Conservation (phyloP, 148 eudicot genomes). For the Amaranthus hypochondriacus region DNA sequence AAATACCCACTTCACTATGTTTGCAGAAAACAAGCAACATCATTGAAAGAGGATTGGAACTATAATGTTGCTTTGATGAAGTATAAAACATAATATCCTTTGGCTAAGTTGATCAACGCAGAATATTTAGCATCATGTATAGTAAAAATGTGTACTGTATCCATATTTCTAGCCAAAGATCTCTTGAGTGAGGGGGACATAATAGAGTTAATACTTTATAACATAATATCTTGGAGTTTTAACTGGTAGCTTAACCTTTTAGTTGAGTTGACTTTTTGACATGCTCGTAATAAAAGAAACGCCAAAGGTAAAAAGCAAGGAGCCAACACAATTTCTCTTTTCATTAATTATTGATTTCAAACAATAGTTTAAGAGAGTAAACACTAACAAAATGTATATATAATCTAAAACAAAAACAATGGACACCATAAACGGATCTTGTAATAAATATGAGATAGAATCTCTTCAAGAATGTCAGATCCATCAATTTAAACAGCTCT, state of each 20-base stretch:
- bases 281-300: not conserved
- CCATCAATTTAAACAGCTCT: conserved; percentile 15
- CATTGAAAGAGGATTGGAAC: not conserved
- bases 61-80: no score
- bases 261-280: no score
- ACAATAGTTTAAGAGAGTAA: not conserved
- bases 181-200: no score
- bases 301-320: not conserved
- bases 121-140: no score
- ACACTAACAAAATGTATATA: conserved; percentile 12
- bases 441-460: conserved; percentile 11
- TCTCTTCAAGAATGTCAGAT: conserved; percentile 1
- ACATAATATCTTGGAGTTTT: no score
- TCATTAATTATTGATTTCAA: conserved; percentile 9
- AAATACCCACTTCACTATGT: conserved; percentile 11
- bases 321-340: not conserved
- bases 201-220: no score
- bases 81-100: no score
- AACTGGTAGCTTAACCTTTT: no score
- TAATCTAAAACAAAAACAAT: conserved; percentile 15
- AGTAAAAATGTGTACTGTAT: no score
- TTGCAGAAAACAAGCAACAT: conserved; percentile 1
- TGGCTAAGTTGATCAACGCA: no score
- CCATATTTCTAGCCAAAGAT: no score
- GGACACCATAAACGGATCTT: conserved; percentile 13